Base-by-base conservation (phyloP, 2,329 filamentous ascomycete species). In the Xylaria sp. region DNA sequence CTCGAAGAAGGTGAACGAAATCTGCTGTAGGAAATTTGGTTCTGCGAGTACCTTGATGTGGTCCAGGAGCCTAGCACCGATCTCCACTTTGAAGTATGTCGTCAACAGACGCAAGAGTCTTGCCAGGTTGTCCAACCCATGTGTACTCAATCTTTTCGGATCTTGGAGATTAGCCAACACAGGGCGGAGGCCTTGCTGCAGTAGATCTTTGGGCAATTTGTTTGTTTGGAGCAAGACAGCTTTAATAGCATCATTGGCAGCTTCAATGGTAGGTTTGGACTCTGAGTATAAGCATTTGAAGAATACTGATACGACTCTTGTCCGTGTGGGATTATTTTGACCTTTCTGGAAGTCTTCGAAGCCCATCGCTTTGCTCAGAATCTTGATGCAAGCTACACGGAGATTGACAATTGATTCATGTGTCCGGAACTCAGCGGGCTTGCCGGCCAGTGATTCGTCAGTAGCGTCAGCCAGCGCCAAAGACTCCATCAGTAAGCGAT, bases 31-130 rank as follows among this genome's bases (percentile, higher is more conserved):
- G 15, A 89, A 87, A 60, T 84, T 86, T 2, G 92, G 87, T 66
- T 97, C 94, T 0, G 95, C 94, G 71, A 99, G 94, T 12, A 91
- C 88, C 77, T 95, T 95, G 80, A 97, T 91, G 75, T 99, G 96
- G 71, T 98, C 95, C 10, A 99, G 85, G n/a, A 99, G 82, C 28
- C 96, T 89, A 25, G 93, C 89, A 7, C 96, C 97, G 62, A 99
- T 99, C 78, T 99, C 96, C 0, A 98, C 94, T 81, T 99, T 99
- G 82, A 99, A 99, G 79, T 99, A 99, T 67, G 96, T 98, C 0
- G 95, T 99, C 20, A 99, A 84, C 1, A 99, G 85, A 71, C 96
- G 95, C 68, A 99, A 81, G 1, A 99, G 85, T 45, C 95, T 90
- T 20, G 94, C 94, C 36, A 99, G 83, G 30, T 97, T 97, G 77